phyloP scores from a whole-genome alignment of 306 rosid genomes.

The Medicago lupulina region DNA sequence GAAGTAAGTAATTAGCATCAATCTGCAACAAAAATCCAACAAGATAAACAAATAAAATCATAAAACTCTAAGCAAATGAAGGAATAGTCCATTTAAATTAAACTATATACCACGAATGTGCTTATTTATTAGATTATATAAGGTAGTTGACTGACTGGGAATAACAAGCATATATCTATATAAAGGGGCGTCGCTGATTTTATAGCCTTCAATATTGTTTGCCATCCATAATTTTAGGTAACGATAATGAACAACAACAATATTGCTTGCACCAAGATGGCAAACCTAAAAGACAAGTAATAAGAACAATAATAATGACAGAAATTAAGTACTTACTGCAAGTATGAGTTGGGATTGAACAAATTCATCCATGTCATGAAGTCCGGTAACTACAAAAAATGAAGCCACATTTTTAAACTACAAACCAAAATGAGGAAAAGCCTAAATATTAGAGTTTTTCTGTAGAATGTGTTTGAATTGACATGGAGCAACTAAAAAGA shows the following conservation, averaged over 20 bases:
- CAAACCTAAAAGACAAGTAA: constrained; percentile 6
- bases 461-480: not conserved
- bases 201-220: constrained; percentile 23
- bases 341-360: constrained; percentile 96
- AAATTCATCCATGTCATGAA: constrained; percentile 99
- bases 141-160: not conserved
- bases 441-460: not conserved
- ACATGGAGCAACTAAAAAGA: constrained; percentile 14
- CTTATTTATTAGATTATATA: constrained; percentile 15
- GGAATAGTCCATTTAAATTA: not conserved
- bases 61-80: constrained; percentile 8
- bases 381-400: constrained; percentile 83
- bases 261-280: constrained; percentile 1
- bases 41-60: constrained; percentile 31
- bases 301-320: not conserved
- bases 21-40: constrained; percentile 22
- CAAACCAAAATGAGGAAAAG: constrained; percentile 6
- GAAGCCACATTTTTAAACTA: constrained; percentile 25
- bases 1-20: constrained; percentile 42
- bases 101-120: not conserved
- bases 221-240: constrained; percentile 15
- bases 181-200: constrained; percentile 6
- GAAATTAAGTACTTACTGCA: constrained; percentile 68
- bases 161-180: not conserved
- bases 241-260: not conserved